Base-by-base conservation (phyloP, 2,329 filamentous ascomycete genomes). In the Epichloe sibirici region DNA sequence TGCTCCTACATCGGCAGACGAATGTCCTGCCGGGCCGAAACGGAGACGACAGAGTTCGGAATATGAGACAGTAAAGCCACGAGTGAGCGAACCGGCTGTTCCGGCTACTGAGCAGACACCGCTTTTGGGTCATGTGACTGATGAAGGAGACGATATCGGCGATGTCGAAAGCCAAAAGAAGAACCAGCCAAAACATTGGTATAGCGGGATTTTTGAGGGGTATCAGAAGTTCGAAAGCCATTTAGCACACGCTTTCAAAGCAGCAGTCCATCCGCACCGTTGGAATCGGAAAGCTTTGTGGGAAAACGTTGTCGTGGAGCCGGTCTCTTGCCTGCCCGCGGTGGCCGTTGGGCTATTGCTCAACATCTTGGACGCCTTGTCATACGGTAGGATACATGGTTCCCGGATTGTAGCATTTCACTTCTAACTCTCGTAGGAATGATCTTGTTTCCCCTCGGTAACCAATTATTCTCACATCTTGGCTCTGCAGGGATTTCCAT, bases 401-500 rank as follows among this genome's bases (percentile, higher is more conserved):
- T 21, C n/a, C 42, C 37, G 13, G 17, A 43, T 47, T 45, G 63
- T 44, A 21, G 13, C 15, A 48, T 52, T 55, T 28, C 8, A 8
- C 42, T 34, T 40, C 54, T 62, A 55, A 59, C 56, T 51, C 25
- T 55, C 38, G 13, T 43, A 83, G 82, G 88, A 60, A 93, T 95
- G 86, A 95, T 96, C 62, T 71, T 98, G 12, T 98, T 98, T 59
- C 93, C 93, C 0, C 76, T 98, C 0, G 90, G 91, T 6, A 86
- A 88, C 57, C 82, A 88, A 7, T 78, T 95, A 21, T 98, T 98
- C 66, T 81, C 85, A 31, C 79, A 85, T 56, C 80, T 97, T 6
- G 93, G 91, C 2, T 85, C 91, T 0, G 91, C 95, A 53, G 93
- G 93, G 25, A 95, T 98, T 52, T 95, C 93, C 0, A 96, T 98